A percentile compares a stretch with the other conserved stretches of the same genome.
These are phyloP conservation scores for Pythium brachiatum DNA, from an alignment of 352 stramenopile species.

Conservation along the genomic window DNA sequence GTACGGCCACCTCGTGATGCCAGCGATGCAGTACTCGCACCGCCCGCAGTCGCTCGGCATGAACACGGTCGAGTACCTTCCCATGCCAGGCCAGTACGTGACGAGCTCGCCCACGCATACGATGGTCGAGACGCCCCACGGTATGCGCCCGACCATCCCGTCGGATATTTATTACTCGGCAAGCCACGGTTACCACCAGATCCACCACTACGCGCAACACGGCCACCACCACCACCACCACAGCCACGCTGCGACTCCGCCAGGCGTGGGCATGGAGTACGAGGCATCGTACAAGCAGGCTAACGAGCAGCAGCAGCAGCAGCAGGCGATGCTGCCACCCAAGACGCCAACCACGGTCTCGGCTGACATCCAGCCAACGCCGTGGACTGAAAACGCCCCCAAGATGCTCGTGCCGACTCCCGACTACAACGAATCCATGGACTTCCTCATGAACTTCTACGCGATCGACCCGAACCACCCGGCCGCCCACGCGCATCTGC, in stretches of 20 bases:
- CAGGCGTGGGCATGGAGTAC: slow-evolving; percentile 13
- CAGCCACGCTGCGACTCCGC: slow-evolving; percentile 1
- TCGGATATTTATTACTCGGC: slow-evolving; percentile 28
- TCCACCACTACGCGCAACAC: slow-evolving; percentile 5
- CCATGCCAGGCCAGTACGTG: slow-evolving; percentile 21
- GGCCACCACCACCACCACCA: not conserved
- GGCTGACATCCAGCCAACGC: slow-evolving; percentile 15
- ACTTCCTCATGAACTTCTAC: slow-evolving; percentile 81
- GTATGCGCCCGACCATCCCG: slow-evolving; percentile 12
- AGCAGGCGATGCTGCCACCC: slow-evolving; percentile 10
- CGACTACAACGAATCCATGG: slow-evolving; percentile 78
- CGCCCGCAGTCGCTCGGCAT: slow-evolving; percentile 19
- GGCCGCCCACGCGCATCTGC: slow-evolving; percentile 16
- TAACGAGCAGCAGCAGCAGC: slow-evolving; percentile 15
- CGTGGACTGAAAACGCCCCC: slow-evolving; percentile 21
- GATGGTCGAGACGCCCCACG: slow-evolving; percentile 15
- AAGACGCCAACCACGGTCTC: slow-evolving; percentile 14
- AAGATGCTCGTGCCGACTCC: slow-evolving; percentile 34
- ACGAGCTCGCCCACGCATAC: slow-evolving; percentile 16
- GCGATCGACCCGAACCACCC: slow-evolving; percentile 44
- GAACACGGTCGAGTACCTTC: slow-evolving; percentile 18
- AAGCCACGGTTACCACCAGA: slow-evolving; percentile 15
- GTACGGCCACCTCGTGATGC: slow-evolving; percentile 27
- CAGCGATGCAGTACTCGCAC: slow-evolving; percentile 22
- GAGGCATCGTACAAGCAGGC: slow-evolving; percentile 15